phyloP scores from a whole-genome alignment of 2,329 filamentous ascomycete genomes.

The Colletotrichum agaves region DNA sequence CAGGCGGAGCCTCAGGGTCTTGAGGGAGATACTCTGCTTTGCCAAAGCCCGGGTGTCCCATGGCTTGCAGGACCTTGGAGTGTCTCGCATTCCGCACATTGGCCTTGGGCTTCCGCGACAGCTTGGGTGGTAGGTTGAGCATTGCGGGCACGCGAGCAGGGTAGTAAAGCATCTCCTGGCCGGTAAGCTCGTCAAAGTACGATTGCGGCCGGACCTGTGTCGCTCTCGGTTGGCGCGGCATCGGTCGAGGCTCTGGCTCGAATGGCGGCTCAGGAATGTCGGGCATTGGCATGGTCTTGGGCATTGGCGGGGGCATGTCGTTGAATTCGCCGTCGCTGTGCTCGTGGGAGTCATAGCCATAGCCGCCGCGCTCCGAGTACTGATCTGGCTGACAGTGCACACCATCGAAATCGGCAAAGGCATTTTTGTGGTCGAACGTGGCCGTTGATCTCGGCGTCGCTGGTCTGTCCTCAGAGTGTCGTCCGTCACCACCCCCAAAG shows the following conservation, averaged over 20 bases:
- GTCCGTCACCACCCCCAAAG: slow-evolving; percentile 27
- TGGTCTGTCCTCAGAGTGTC: slow-evolving; percentile 39
- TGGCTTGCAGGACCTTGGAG: slow-evolving; percentile 76
- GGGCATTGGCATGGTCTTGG: slow-evolving; percentile 39
- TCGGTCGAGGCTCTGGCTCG: slow-evolving; percentile 33
- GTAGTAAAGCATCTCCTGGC: slow-evolving; percentile 91
- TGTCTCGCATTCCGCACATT: slow-evolving; percentile 75
- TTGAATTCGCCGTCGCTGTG: slow-evolving; percentile 13
- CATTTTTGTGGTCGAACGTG: slow-evolving; percentile 65
- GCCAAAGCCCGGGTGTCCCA: slow-evolving; percentile 48
- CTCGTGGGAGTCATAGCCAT: slow-evolving; percentile 38
- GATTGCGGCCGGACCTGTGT: slow-evolving; percentile 60
- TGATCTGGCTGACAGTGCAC: slow-evolving; percentile 74
- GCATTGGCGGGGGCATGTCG: slow-evolving; percentile 30
- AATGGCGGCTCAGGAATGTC: slow-evolving; percentile 39
- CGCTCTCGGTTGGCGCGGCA: slow-evolving; percentile 42
- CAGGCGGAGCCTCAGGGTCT: slow-evolving; percentile 35
- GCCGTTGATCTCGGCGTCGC: slow-evolving; percentile 40
- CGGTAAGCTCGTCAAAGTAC: slow-evolving; percentile 72
- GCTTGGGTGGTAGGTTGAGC: slow-evolving; percentile 88
- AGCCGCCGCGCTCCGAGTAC: slow-evolving; percentile 40
- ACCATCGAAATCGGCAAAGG: slow-evolving; percentile 86
- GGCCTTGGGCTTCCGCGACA: slow-evolving; percentile 78
- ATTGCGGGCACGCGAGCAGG: slow-evolving; percentile 93
- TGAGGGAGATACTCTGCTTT: slow-evolving; percentile 47